A percentile compares a stretch with the other conserved stretches of the same genome.
Evolutionary conservation across 139 green algal species (phyloP).

Genomic region (Yamagishiella unicocca): DNA sequence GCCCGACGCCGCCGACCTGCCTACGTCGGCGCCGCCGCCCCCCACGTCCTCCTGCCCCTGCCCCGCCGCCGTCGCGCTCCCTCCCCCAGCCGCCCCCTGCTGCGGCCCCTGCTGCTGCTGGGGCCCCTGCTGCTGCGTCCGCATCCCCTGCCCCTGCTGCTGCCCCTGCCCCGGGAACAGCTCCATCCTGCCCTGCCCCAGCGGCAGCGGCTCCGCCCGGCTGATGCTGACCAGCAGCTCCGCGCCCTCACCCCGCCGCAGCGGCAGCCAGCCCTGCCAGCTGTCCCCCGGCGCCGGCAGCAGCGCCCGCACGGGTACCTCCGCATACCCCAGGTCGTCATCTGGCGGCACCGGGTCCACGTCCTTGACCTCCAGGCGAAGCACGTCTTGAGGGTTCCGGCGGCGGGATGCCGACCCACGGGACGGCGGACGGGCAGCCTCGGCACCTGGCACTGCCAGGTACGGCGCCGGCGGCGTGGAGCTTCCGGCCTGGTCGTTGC

Average conservation of each 20-base stretch:
- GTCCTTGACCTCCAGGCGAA: conserved; percentile 47
- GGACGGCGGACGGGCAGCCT: background rate
- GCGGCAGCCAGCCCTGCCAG: conserved; percentile 39
- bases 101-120: background rate
- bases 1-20: background rate
- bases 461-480: background rate
- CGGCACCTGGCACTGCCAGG: background rate
- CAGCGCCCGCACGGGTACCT: conserved; percentile 27
- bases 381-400: background rate
- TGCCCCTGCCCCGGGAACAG: background rate
- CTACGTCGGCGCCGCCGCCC: background rate
- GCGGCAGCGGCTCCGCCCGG: background rate
- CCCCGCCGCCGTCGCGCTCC: background rate
- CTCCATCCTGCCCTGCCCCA: background rate
- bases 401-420: background rate
- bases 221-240: conserved; percentile 40
- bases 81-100: background rate
- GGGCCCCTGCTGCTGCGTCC: background rate
- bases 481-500: background rate
- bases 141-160: background rate
- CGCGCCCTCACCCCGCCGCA: conserved; percentile 13
- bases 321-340: conserved; percentile 37
- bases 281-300: background rate
- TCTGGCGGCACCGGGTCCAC: conserved; percentile 45
- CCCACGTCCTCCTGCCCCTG: background rate